Base-by-base conservation (phyloP, 306 rosid genomes). In the Castanea sativa region DNA sequence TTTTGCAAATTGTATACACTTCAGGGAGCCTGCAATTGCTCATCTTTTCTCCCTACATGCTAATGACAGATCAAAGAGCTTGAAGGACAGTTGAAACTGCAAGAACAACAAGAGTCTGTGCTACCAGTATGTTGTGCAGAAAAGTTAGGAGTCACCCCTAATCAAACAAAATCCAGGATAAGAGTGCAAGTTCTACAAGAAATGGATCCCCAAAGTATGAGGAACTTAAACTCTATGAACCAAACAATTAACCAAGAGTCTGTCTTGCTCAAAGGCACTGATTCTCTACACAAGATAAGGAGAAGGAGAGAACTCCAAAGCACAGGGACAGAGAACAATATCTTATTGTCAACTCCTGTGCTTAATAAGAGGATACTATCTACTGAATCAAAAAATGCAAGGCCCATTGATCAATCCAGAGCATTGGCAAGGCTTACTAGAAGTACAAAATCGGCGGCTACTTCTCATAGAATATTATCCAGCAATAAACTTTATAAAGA, bases 381-480 rank as follows among this genome's bases (percentile, higher is more conserved):
- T 30, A 65, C 25, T 18, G 51, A 65, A 65, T 33, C 71, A 18
- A 65, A 33, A n/a, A 65, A 65, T n/a, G 45, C 41, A 8, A 86
- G 94, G 89, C 87, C 90, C 83, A 91, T 96, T 57, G 97, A 93
- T 69, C 98, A 96, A 14, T 90, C 94, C 15, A 91, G 29, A 76
- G 25, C 71, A 51, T 89, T 83, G 81, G 33, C 88, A 35, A 87
- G 93, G 73, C 19, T 85, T 58, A 84, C 76, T 33, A 93, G 90
- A 81, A 55, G 90, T 78, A 69, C 85, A 56, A 91, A 70, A 81
- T 84, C 97, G 55, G 82, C 73, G 25, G 65, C 69, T 71, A 83
- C 86, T 52, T 6, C 83, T 75, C 94, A 88, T 84, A 87, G 82
- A 32, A 82, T 92, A 20, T 78, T 88, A 76, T 85, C 87, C 70